phyloP scores from a whole-genome alignment of 139 green algal species.

The Spirogloea muscicola region DNA sequence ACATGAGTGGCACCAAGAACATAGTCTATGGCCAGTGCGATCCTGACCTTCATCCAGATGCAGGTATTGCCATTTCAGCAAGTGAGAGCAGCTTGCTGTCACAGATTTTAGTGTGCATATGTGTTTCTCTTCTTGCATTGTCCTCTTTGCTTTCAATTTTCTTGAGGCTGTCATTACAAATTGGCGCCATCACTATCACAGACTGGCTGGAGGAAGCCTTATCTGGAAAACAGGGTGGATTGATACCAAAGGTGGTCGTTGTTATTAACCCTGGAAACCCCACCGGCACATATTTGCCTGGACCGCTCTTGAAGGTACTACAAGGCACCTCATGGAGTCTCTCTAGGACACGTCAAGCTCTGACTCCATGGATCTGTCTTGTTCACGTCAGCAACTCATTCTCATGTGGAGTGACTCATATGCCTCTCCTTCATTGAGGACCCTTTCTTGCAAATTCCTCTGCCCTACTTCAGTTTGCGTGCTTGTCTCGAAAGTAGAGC shows the following conservation, averaged over 20 bases:
- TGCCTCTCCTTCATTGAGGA: too few relatives aligned
- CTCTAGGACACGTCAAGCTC: too few relatives aligned
- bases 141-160: background rate
- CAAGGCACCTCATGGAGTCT: too few relatives aligned
- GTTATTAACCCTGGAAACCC: slow-evolving; percentile 33
- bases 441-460: too few relatives aligned
- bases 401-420: too few relatives aligned
- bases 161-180: background rate
- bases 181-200: background rate
- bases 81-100: background rate
- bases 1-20: slow-evolving; percentile 46
- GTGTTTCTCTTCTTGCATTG: background rate
- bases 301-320: slow-evolving; percentile 1
- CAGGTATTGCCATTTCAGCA: background rate
- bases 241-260: slow-evolving; percentile 15
- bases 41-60: slow-evolving; percentile 13
- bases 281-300: slow-evolving; percentile 9
- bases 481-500: too few relatives aligned
- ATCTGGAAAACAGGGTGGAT: slow-evolving; percentile 5
- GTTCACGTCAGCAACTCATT: too few relatives aligned
- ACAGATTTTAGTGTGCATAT: background rate
- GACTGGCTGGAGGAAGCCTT: slow-evolving; percentile 32
- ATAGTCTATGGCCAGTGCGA: slow-evolving; percentile 55
- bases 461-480: too few relatives aligned
- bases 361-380: too few relatives aligned